Base-by-base conservation (phyloP, 1,139 yeast genomes). In the Taiozyma sp. region DNA sequence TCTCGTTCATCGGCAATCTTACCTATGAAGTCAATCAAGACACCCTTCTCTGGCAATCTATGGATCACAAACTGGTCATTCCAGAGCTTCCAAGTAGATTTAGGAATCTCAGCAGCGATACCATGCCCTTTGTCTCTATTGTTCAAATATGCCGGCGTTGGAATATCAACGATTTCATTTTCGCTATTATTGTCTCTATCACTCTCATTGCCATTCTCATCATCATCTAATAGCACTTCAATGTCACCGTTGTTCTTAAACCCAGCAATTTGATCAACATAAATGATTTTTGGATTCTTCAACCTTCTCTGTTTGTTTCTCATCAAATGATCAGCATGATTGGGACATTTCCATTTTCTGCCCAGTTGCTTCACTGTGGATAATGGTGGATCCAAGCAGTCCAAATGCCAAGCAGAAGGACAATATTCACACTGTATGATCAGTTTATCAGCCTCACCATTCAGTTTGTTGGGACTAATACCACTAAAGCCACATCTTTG, bases 261-360 rank as follows among this genome's bases (percentile, higher is more conserved):
- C 30, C 90, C 84, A 50, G 88, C 76, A 14, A 78, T 70, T 56
- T 83, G 73, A 42, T 76, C 68, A 42, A 86, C 78, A 58, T 83
- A 85, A 42, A 81, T 67, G 19, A 79, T 68, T 29, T 73, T 66
- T 50, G 87, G 74, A 59, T 77, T 77, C 55, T 79, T 74, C 59
- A 87, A 75, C 51, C 80, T 76, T 60, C 67, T 63, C 45, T 70
- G 65, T 45, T 66, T 60, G 45, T 51, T 41, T 45, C 55, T 46
- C 8, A 80, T 62, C 9, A 84, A 69, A 46, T 77, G 75, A 45
- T 81, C 88, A 14, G 82, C 79, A 68, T 93, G 99, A 60, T 88
- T 83, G 0, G 98, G 99, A 65, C 99, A 93, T 68, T 82, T 83
- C 99, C 99, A 93, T 63, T 88, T 88, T 43, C 79, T 76, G 1